Evolutionary conservation across 345 rosid species (phyloP).

Genomic region (Cardamine resedifolia): DNA sequence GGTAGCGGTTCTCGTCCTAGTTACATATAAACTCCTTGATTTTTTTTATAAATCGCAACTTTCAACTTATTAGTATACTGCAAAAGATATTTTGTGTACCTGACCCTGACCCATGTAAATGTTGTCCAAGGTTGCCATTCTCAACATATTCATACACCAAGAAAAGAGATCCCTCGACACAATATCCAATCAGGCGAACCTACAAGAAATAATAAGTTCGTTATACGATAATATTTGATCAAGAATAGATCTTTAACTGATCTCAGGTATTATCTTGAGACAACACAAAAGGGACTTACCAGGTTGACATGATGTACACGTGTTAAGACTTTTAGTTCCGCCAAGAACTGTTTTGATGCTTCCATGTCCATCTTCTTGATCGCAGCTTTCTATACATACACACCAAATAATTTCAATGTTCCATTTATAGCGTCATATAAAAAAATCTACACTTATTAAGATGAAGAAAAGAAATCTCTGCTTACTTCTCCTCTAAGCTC

Average conservation of each 20-base stretch:
- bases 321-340: slow-evolving; percentile 90
- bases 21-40: slow-evolving; percentile 18
- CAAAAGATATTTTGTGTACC: slow-evolving; percentile 37
- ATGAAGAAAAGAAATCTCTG: neutral
- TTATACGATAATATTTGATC: neutral
- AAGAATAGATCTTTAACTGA: neutral
- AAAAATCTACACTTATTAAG: neutral
- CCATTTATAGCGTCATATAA: neutral
- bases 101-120: slow-evolving; percentile 88
- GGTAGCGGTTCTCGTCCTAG: slow-evolving; percentile 74
- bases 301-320: slow-evolving; percentile 93
- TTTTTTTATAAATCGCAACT: neutral
- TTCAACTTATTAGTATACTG: neutral
- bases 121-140: slow-evolving; percentile 92
- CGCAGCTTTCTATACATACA: slow-evolving; percentile 75
- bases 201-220: slow-evolving; percentile 19
- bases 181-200: slow-evolving; percentile 93
- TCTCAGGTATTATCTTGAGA: slow-evolving; percentile 2
- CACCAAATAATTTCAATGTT: neutral
- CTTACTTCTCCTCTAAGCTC: slow-evolving; percentile 93
- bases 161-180: slow-evolving; percentile 92
- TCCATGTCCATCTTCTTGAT: slow-evolving; percentile 99
- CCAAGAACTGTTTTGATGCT: slow-evolving; percentile 87
- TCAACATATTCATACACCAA: slow-evolving; percentile 85
- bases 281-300: slow-evolving; percentile 44